Conservation (phyloP, 148 eudicot species). For the Oxyria digyna region DNA sequence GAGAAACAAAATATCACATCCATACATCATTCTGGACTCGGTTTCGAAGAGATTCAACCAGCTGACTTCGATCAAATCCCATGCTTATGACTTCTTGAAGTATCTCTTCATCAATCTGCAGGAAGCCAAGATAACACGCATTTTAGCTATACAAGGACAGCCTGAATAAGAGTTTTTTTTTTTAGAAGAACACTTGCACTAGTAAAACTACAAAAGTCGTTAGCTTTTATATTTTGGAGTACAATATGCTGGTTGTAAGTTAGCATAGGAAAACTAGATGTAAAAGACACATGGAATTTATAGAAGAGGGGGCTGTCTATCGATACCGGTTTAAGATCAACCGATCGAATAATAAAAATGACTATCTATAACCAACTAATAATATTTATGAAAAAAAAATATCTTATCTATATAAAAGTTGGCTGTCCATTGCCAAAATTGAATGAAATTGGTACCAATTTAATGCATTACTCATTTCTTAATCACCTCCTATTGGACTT, state of each 20-base stretch:
- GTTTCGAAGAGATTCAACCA: slow-evolving; percentile 65
- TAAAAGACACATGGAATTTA: background rate
- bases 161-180: background rate
- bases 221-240: background rate
- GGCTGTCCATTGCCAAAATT: too few species aligned
- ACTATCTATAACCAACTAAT: too few species aligned
- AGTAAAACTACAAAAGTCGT: background rate
- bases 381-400: too few species aligned
- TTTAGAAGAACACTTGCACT: background rate
- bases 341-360: too few species aligned
- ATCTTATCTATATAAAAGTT: too few species aligned
- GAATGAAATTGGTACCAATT: too few species aligned
- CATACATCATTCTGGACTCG: slow-evolving; percentile 84
- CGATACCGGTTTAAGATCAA: too few species aligned
- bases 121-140: background rate
- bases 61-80: slow-evolving; percentile 61
- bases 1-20: slow-evolving; percentile 1
- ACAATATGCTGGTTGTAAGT: background rate
- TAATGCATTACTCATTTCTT: too few species aligned
- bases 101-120: slow-evolving; percentile 78
- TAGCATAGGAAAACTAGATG: background rate
- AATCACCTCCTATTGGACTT: too few species aligned
- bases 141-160: background rate
- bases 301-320: too few species aligned
- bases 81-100: slow-evolving; percentile 59